These are phyloP conservation scores for Sporothrix euskadiensis DNA, from an alignment of 2,329 filamentous ascomycete genomes.

Conservation along the genomic window DNA sequence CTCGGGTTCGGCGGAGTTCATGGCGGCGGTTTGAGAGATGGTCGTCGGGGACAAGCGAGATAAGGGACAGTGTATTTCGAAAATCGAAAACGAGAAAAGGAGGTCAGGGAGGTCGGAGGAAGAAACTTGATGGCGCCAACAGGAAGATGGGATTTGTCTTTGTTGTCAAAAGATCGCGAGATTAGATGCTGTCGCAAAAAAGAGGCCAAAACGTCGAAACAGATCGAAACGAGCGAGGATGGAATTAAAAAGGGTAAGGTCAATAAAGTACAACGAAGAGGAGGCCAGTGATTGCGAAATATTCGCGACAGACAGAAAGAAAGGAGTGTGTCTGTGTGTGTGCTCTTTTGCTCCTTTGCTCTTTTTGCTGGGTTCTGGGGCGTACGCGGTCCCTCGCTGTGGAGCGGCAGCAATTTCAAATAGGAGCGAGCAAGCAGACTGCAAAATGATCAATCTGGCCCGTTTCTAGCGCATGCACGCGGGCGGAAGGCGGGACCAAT, in stretches of 20 bases:
- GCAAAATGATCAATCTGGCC: constrained; percentile 31
- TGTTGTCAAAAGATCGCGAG: background rate
- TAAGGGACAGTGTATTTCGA: background rate
- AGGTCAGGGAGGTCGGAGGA: background rate
- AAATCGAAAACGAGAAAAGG: background rate
- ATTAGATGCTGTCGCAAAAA: background rate
- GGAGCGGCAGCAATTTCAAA: constrained; percentile 19
- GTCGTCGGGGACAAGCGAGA: background rate
- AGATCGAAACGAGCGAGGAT: background rate
- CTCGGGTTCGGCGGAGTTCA: constrained; percentile 87
- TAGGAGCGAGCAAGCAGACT: background rate
- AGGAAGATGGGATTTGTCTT: background rate
- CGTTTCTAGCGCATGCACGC: constrained; percentile 25
- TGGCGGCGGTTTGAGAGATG: constrained; percentile 42
- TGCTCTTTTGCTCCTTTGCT: background rate
- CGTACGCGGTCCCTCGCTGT: constrained; percentile 10
- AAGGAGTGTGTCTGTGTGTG: background rate
- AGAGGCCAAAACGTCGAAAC: background rate
- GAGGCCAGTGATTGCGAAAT: constrained; percentile 15
- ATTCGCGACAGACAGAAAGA: constrained; percentile 25
- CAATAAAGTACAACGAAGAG: constrained; percentile 15
- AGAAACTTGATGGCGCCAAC: constrained; percentile 16
- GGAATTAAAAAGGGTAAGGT: constrained; percentile 1
- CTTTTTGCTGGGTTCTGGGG: constrained; percentile 2
- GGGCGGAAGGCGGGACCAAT: constrained; percentile 18